phyloP scores from a whole-genome alignment of 139 green algal species.

The Pleodorina starrii region DNA sequence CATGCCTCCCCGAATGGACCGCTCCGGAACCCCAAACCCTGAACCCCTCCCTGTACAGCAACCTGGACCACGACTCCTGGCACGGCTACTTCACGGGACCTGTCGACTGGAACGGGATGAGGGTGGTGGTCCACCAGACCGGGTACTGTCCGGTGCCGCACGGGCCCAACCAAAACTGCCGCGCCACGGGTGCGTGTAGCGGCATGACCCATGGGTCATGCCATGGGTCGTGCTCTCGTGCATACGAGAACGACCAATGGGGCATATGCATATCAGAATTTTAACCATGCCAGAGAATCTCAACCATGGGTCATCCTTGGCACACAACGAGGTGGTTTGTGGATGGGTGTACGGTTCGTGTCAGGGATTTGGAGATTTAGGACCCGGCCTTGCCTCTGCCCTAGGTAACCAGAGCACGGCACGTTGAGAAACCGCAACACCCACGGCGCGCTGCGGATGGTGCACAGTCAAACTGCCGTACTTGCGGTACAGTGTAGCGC shows the following conservation, averaged over 20 bases:
- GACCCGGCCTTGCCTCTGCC: no score
- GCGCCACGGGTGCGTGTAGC: conserved; percentile 9
- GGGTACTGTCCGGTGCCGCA: conserved; percentile 25
- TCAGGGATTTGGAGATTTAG: no score
- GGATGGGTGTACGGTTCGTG: no score
- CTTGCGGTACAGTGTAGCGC: no score
- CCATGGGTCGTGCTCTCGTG: neutral
- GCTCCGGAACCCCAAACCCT: no score
- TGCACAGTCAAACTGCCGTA: no score
- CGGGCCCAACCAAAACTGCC: conserved; percentile 39
- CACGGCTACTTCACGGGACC: conserved; percentile 56
- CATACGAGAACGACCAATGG: neutral
- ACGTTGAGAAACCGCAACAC: no score
- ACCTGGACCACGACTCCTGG: conserved; percentile 40
- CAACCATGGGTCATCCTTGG: neutral
- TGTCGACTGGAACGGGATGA: conserved; percentile 36
- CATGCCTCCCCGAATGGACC: no score
- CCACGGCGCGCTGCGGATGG: no score
- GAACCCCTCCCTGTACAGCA: conserved; percentile 26
- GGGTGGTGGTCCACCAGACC: conserved; percentile 35
- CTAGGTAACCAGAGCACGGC: no score
- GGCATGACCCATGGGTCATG: neutral
- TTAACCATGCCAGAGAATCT: neutral
- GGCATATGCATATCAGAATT: neutral
- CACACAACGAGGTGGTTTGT: no score